phyloP scores from a whole-genome alignment of 176 grass and related monocot genomes.

The Rhynchospora tenuis region DNA sequence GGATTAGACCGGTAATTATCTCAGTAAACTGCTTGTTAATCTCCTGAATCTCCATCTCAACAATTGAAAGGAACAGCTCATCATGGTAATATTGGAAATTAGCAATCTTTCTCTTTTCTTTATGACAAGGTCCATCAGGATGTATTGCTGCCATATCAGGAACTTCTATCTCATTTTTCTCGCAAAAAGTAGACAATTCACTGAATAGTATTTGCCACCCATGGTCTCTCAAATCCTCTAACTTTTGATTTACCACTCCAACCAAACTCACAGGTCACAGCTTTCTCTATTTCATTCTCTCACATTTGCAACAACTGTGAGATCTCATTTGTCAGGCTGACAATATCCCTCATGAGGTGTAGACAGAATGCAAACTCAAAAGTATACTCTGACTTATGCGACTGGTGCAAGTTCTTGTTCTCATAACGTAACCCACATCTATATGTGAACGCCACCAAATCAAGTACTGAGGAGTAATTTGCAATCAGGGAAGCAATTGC shows the following conservation, averaged over 20 bases:
- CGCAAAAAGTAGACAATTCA: not conserved
- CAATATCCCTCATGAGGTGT: constrained; percentile 1
- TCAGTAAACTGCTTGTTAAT: not conserved
- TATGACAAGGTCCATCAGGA: not conserved
- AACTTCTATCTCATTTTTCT: not conserved
- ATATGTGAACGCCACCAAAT: not conserved
- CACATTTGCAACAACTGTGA: not conserved
- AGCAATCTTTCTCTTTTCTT: not conserved
- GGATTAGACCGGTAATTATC: not conserved
- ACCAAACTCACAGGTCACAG: not conserved
- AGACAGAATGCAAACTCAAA: not conserved
- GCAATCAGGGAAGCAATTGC: not conserved
- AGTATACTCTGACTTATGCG: not conserved
- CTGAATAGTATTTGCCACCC: not conserved
- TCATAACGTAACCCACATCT: not conserved
- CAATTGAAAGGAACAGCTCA: not conserved
- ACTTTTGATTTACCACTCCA: not conserved
- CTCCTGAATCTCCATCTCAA: not conserved
- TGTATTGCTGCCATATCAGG: not conserved
- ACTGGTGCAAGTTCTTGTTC: not conserved
- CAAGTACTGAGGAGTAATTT: not conserved
- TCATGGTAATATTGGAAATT: not conserved
- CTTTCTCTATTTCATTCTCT: not conserved
- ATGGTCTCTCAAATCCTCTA: not conserved
- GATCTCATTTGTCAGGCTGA: not conserved